A percentile compares a stretch with the other conserved stretches of the same genome.
Conservation (phyloP, 2,329 filamentous ascomycete species). For the Hymenoscyphus salicellus region DNA sequence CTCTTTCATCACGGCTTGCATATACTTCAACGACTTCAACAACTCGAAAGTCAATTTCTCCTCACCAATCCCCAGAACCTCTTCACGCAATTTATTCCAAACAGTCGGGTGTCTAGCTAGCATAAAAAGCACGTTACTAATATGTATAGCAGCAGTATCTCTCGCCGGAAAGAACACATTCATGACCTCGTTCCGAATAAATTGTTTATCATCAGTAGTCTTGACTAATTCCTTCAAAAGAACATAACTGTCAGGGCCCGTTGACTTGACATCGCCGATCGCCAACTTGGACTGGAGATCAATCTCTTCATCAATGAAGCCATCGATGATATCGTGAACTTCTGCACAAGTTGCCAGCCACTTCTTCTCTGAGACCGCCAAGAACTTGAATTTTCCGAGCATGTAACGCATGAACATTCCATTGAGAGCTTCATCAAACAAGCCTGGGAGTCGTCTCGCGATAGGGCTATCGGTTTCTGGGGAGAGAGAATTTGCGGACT, state of each 20-base stretch:
- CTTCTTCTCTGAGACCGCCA: conserved; percentile 8
- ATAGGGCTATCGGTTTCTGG: conserved; percentile 9
- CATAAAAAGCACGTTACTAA: conserved; percentile 47
- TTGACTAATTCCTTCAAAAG: conserved; percentile 49
- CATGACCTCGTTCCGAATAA: conserved; percentile 36
- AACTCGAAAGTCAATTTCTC: conserved; percentile 45
- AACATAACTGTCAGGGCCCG: conserved; percentile 35
- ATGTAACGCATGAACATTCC: conserved; percentile 16
- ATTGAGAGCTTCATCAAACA: conserved; percentile 15
- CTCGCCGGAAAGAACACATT: conserved; percentile 40
- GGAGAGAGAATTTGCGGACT: conserved; percentile 34
- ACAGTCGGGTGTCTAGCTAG: conserved; percentile 46
- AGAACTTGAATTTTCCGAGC: conserved; percentile 9
- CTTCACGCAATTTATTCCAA: conserved; percentile 42
- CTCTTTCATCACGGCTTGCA: conserved; percentile 55
- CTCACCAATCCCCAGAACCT: conserved; percentile 39
- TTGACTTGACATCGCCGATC: not conserved
- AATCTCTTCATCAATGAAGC: conserved; percentile 18
- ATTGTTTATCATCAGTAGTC: conserved; percentile 41
- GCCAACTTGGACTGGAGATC: not conserved
- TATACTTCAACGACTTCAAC: conserved; percentile 50
- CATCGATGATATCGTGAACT: conserved; percentile 17
- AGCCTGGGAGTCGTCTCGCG: conserved; percentile 8
- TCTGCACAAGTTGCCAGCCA: conserved; percentile 12
- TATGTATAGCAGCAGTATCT: conserved; percentile 38